Evolutionary conservation across 2,329 filamentous ascomycete genomes (phyloP).

Genomic region (Aspergillus fumigatiaffinis): DNA sequence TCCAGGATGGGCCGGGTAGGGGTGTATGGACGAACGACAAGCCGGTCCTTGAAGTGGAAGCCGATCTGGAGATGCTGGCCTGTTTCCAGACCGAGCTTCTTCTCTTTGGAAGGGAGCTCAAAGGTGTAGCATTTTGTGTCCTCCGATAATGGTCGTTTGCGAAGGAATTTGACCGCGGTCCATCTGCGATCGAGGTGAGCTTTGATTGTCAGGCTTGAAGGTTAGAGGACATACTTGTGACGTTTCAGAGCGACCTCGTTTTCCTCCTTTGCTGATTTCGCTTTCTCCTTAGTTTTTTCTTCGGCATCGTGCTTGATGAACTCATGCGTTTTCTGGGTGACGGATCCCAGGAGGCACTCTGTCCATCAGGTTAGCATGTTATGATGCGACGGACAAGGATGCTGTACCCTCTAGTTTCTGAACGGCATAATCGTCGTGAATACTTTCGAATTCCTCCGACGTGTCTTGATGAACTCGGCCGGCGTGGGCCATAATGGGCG

Average conservation of each 20-base stretch:
- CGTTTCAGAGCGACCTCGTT: slow-evolving; percentile 38
- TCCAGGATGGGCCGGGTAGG: slow-evolving; percentile 46
- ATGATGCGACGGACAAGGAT: slow-evolving; percentile 33
- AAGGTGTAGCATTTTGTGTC: slow-evolving; percentile 28
- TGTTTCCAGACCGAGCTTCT: slow-evolving; percentile 47
- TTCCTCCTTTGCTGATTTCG: slow-evolving; percentile 33
- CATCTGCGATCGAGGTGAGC: slow-evolving; percentile 30
- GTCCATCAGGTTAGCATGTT: slow-evolving; percentile 24
- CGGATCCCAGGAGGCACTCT: slow-evolving; percentile 49
- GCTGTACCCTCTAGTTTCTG: slow-evolving; percentile 44
- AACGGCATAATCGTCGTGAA: slow-evolving; percentile 51
- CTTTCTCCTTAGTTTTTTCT: slow-evolving; percentile 36
- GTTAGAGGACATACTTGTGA: slow-evolving; percentile 10
- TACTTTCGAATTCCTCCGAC: slow-evolving; percentile 47
- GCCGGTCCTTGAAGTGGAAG: slow-evolving; percentile 50
- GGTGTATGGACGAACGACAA: slow-evolving; percentile 51
- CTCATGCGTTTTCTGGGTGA: slow-evolving; percentile 48
- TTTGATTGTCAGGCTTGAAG: neutral
- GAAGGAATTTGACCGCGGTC: slow-evolving; percentile 43
- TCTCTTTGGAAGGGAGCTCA: slow-evolving; percentile 28
- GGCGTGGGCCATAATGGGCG: slow-evolving; percentile 47
- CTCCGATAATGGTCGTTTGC: slow-evolving; percentile 40
- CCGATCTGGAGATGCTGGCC: slow-evolving; percentile 53
- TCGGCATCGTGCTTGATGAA: slow-evolving; percentile 47
- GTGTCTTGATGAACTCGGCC: slow-evolving; percentile 49